phyloP scores from a whole-genome alignment of 2,329 filamentous ascomycete species.

The Atkinsonella hypoxylon region DNA sequence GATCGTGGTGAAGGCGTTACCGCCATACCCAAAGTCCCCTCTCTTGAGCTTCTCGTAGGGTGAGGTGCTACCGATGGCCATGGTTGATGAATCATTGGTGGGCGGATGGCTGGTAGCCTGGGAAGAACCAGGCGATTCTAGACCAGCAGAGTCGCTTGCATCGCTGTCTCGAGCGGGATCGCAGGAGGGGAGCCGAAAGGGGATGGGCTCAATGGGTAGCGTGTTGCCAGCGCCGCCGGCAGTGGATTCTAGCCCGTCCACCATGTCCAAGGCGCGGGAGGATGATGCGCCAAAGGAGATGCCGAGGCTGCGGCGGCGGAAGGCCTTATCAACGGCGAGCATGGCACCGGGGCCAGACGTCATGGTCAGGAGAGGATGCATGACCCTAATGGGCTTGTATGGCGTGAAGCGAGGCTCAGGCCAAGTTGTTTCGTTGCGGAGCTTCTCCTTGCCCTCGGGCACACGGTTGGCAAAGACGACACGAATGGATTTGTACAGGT shows the following conservation, averaged over 20 bases:
- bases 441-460: constrained; percentile 85
- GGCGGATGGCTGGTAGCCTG: constrained; percentile 21
- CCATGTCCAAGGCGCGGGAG: constrained; percentile 22
- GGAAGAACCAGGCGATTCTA: constrained; percentile 17
- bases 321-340: constrained; percentile 47
- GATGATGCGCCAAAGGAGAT: constrained; percentile 23
- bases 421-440: constrained; percentile 79
- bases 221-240: constrained; percentile 19
- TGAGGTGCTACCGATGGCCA: constrained; percentile 13
- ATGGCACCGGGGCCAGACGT: constrained; percentile 33
- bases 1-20: constrained; percentile 33
- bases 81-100: constrained; percentile 21
- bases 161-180: constrained; percentile 20
- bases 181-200: constrained; percentile 30
- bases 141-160: constrained; percentile 15
- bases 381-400: constrained; percentile 59
- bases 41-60: constrained; percentile 57
- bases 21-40: constrained; percentile 51
- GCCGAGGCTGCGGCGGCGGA: constrained; percentile 44
- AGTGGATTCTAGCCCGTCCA: constrained; percentile 15
- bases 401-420: constrained; percentile 78
- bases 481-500: constrained; percentile 81
- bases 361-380: constrained; percentile 28
- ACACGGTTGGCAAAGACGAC: constrained; percentile 96
- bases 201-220: constrained; percentile 36